Conservation (phyloP, 23 red algal species). For the Rhodosorus marinus region DNA sequence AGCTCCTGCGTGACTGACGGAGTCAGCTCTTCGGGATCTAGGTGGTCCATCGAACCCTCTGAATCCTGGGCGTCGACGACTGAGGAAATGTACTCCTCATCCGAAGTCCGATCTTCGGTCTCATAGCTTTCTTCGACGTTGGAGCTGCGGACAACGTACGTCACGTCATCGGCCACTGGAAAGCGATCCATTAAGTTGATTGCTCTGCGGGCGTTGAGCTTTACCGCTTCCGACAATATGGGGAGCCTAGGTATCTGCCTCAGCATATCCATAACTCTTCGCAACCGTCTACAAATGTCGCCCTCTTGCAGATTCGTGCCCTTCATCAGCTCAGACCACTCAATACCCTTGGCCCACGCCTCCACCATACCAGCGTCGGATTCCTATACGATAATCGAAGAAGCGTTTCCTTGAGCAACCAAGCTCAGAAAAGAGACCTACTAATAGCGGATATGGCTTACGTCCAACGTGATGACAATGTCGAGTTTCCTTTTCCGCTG, state of each 20-base stretch:
- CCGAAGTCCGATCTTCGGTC: too few species aligned
- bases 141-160: too few species aligned
- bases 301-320: constrained; percentile 64
- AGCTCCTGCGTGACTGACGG: too few species aligned
- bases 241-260: constrained; percentile 66
- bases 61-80: too few species aligned
- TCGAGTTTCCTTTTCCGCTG: too few species aligned
- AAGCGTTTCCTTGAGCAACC: constrained; percentile 12
- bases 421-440: constrained; percentile 3
- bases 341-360: constrained; percentile 37
- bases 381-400: constrained; percentile 8
- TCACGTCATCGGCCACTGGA: constrained; percentile 66
- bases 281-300: constrained; percentile 46
- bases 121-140: too few species aligned
- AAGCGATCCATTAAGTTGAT: constrained; percentile 55
- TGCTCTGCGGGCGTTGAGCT: constrained; percentile 26
- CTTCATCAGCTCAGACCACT: constrained; percentile 38
- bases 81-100: too few species aligned
- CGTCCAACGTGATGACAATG: too few species aligned
- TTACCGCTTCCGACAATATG: constrained; percentile 22
- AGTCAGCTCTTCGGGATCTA: too few species aligned
- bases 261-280: constrained; percentile 45
- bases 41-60: too few species aligned
- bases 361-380: constrained; percentile 51
- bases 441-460: too few species aligned